Percentiles rank a stretch among this genome's conserved stretches.
phyloP scores from a whole-genome alignment of 768 basidiomycete species.

The Candolleomyces aberdarensis region DNA sequence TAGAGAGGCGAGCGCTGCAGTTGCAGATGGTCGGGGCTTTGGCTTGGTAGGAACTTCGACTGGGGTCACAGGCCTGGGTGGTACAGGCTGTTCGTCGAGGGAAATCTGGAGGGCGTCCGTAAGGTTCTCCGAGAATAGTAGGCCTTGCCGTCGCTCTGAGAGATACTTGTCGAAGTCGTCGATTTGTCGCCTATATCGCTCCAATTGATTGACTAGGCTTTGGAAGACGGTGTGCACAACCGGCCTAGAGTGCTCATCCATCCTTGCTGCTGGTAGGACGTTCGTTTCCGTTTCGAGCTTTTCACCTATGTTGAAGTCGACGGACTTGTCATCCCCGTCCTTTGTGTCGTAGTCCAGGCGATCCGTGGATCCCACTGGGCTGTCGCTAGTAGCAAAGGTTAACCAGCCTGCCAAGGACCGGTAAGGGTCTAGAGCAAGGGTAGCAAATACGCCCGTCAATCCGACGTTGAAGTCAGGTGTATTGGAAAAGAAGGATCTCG shows the following conservation, averaged over 20 bases:
- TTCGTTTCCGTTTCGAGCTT: slow-evolving; percentile 55
- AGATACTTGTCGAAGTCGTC: slow-evolving; percentile 83
- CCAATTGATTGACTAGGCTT: slow-evolving; percentile 76
- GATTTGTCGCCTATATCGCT: slow-evolving; percentile 71
- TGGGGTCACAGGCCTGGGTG: slow-evolving; percentile 24
- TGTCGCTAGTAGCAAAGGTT: slow-evolving; percentile 57
- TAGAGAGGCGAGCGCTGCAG: slow-evolving; percentile 70
- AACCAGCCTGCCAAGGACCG: slow-evolving; percentile 89
- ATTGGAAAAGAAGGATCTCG: slow-evolving; percentile 82
- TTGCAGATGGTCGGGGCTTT: slow-evolving; percentile 47
- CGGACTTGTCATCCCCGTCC: slow-evolving; percentile 76
- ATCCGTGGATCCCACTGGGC: slow-evolving; percentile 7
- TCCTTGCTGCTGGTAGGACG: slow-evolving; percentile 59
- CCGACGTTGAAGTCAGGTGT: slow-evolving; percentile 86
- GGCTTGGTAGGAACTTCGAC: slow-evolving; percentile 23
- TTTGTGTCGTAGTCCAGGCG: slow-evolving; percentile 19
- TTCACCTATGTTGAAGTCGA: slow-evolving; percentile 73
- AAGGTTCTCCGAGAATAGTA: slow-evolving; percentile 89
- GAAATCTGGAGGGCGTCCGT: slow-evolving; percentile 81
- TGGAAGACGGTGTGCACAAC: slow-evolving; percentile 80
- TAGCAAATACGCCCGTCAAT: slow-evolving; percentile 77
- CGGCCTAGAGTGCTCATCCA: slow-evolving; percentile 73
- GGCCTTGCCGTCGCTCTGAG: slow-evolving; percentile 80
- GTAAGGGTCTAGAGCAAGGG: slow-evolving; percentile 81
- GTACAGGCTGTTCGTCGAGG: slow-evolving; percentile 45